Evolutionary conservation across 805 yeast genomes (phyloP), one percentile per base, ranked within the genome.

Genomic region (Candida glaebosa): DNA sequence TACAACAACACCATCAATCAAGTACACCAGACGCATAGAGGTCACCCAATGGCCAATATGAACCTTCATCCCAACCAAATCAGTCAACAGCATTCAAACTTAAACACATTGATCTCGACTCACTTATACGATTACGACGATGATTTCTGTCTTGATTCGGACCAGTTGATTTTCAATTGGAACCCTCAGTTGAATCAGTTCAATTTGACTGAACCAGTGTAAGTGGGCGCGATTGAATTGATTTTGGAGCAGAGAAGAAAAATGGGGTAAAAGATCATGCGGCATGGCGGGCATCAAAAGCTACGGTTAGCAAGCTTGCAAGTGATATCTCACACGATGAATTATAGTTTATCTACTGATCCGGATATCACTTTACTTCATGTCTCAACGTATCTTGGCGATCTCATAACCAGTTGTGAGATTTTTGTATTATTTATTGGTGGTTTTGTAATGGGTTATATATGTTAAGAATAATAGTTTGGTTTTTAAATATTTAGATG

Each of bases 71-170:
- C 36, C 12, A 18, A 15, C 20, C 36, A 38, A 38, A 18, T 5
- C 17, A 17, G 31, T 14, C 31, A 6, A 10, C 31, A 28, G 16
- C 5, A 28, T 10, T 28, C 31, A 28, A 28, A 14, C 14, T 28
- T 10, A 7, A 28, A 28, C 30, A 34, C 16, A 10, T 8, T 35
- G 17, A 35, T 35, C 4, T 12, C 24, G 14, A 24, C 19, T n/a
- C 30, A 35, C n/a, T 25, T 41, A 18, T 63, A 55, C 12, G 72
- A 68, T 46, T 68, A 65, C 46, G 74, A 69, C 45, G 74, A 69
- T 43, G 73, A 67, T 26, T 69, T 50, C 46, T 69, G 75, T 50
- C 61, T 69, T 41, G 74, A 69, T 47, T 53, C 63, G 10, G 74
- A 69, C 41, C 75, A 69, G 50, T 59, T 68, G 57, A 58, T 60